Percentiles rank a stretch among this genome's conserved stretches.
Evolutionary conservation across 129 eudicot genomes (phyloP).

Genomic region (Flaveria ramosissima): DNA sequence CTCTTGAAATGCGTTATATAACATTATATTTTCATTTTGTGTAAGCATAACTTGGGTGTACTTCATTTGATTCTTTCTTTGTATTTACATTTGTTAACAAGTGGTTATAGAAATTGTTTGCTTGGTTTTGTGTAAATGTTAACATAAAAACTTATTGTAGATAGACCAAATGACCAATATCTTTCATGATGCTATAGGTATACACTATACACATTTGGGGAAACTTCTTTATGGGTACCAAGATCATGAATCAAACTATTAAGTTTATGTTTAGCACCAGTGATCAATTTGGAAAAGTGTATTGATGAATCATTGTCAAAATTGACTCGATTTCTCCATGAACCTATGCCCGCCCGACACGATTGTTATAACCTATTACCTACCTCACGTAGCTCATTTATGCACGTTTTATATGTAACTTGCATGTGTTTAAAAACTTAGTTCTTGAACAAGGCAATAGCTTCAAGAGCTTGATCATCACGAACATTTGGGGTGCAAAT

Average conservation of each 20-base stretch:
- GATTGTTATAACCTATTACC: no score
- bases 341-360: no score
- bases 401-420: no score
- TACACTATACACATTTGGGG: background rate
- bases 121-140: background rate
- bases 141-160: background rate
- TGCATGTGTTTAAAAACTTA: no score
- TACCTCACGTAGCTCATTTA: no score
- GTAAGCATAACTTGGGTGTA: background rate
- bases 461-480: no score
- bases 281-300: no score
- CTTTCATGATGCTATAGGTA: background rate
- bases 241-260: background rate
- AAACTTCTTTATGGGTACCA: background rate
- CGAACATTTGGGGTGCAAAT: no score
- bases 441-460: no score
- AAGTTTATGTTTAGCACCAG: background rate
- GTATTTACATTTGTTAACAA: background rate
- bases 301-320: no score
- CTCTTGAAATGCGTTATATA: conserved; percentile 34
- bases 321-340: no score
- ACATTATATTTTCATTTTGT: background rate
- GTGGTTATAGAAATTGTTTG: background rate
- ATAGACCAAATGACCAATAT: background rate
- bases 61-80: background rate